phyloP scores from a whole-genome alignment of 2,329 filamentous ascomycete species.

The Didymella exigua region DNA sequence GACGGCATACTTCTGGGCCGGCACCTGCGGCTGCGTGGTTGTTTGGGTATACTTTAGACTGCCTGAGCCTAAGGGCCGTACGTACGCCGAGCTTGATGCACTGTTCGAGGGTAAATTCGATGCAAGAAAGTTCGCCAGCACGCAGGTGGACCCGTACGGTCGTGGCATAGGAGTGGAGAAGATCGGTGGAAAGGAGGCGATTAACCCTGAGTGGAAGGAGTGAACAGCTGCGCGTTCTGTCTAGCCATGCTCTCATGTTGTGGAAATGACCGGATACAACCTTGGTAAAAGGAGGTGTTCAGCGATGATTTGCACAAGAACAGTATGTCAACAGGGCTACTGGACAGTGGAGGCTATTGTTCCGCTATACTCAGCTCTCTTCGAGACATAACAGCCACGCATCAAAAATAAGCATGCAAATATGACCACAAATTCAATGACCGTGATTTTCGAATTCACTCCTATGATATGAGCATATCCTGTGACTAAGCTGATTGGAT shows the following conservation, averaged over 20 bases:
- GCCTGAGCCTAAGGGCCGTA: slow-evolving; percentile 77
- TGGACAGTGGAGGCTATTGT: too few relatives aligned
- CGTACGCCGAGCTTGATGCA: slow-evolving; percentile 82
- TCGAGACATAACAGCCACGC: too few relatives aligned
- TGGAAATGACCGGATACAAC: neutral
- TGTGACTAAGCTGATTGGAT: neutral
- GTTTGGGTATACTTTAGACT: slow-evolving; percentile 80
- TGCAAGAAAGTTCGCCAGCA: slow-evolving; percentile 34
- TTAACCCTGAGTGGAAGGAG: slow-evolving; percentile 23
- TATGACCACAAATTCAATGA: too few relatives aligned
- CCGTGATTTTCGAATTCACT: too few relatives aligned
- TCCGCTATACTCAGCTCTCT: too few relatives aligned
- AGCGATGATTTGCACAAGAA: too few relatives aligned
- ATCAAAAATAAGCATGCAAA: too few relatives aligned
- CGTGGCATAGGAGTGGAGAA: slow-evolving; percentile 15
- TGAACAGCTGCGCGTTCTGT: slow-evolving; percentile 5
- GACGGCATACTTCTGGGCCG: slow-evolving; percentile 84
- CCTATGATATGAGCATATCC: neutral
- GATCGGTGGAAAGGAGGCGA: slow-evolving; percentile 17
- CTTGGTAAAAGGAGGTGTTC: too few relatives aligned
- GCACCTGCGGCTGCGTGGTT: slow-evolving; percentile 76
- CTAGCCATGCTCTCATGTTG: neutral
- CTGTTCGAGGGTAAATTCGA: slow-evolving; percentile 66
- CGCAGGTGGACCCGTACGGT: slow-evolving; percentile 30
- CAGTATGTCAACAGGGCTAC: too few relatives aligned